These are phyloP conservation scores for Histomonas meleagridis DNA, from an alignment of 208 protist species.

Conservation along the genomic window DNA sequence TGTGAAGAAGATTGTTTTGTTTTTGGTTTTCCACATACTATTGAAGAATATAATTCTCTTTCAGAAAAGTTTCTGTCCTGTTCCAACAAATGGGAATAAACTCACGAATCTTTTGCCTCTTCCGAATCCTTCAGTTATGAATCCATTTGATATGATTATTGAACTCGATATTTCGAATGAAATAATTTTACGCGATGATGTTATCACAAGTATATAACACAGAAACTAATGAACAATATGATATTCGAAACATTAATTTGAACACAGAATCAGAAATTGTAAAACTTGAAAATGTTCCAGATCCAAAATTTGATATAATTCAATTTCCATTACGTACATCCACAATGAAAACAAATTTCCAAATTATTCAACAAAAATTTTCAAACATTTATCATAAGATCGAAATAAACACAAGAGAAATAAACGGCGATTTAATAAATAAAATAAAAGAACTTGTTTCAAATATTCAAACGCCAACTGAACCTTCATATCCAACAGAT, in stretches of 20 bases:
- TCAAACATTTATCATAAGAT: background rate
- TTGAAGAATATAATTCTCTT: background rate
- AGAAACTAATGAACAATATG: background rate
- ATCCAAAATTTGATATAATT: background rate
- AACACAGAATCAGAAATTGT: background rate
- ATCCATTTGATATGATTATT: background rate
- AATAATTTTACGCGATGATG: background rate
- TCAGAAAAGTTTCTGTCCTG: background rate
- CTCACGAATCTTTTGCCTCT: background rate
- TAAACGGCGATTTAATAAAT: background rate
- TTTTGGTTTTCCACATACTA: background rate
- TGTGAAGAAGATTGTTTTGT: background rate
- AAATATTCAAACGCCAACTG: background rate
- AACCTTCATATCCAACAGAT: background rate
- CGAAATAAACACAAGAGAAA: background rate
- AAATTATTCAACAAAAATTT: background rate
- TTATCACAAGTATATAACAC: background rate
- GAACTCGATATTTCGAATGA: background rate
- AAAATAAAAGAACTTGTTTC: background rate
- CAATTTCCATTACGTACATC: background rate
- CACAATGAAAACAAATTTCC: conserved; percentile 8
- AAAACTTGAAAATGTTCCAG: background rate
- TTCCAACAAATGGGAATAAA: background rate
- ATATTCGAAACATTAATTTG: background rate
- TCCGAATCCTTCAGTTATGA: background rate